These are phyloP conservation scores for Jatropha podagrica DNA, from an alignment of 441 rosid species.

Conservation along the genomic window DNA sequence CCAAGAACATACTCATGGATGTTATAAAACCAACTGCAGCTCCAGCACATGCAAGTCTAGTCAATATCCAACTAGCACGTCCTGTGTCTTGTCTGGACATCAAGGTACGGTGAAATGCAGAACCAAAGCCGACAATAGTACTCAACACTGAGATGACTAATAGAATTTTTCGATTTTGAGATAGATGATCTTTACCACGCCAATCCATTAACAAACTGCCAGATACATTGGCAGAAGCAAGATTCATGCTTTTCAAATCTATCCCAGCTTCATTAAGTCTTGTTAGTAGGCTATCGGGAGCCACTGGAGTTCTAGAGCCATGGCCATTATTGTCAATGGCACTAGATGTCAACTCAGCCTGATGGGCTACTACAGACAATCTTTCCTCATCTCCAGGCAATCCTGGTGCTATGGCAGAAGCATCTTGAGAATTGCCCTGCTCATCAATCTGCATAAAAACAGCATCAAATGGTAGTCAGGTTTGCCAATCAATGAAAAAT, in stretches of 20 bases:
- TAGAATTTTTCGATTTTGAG: neutral
- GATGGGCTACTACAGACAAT: too few relatives aligned
- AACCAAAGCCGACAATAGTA: neutral
- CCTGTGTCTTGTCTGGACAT: neutral
- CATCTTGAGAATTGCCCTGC: neutral
- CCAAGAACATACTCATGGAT: neutral
- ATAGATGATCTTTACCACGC: neutral
- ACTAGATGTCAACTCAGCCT: neutral
- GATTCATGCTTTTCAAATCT: neutral
- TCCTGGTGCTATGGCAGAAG: neutral
- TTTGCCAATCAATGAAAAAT: too few relatives aligned
- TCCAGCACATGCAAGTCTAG: neutral
- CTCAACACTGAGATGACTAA: neutral
- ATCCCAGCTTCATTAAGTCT: neutral
- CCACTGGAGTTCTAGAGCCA: neutral
- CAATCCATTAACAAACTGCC: neutral
- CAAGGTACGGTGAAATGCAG: neutral
- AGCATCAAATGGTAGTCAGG: too few relatives aligned
- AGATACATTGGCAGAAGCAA: neutral
- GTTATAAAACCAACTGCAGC: slow-evolving; percentile 10
- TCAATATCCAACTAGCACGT: neutral
- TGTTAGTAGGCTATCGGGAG: neutral
- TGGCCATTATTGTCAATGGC: neutral
- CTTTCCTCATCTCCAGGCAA: neutral
- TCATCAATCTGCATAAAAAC: neutral